phyloP scores from a whole-genome alignment of 768 basidiomycete genomes.

The Auricularia heimuer region DNA sequence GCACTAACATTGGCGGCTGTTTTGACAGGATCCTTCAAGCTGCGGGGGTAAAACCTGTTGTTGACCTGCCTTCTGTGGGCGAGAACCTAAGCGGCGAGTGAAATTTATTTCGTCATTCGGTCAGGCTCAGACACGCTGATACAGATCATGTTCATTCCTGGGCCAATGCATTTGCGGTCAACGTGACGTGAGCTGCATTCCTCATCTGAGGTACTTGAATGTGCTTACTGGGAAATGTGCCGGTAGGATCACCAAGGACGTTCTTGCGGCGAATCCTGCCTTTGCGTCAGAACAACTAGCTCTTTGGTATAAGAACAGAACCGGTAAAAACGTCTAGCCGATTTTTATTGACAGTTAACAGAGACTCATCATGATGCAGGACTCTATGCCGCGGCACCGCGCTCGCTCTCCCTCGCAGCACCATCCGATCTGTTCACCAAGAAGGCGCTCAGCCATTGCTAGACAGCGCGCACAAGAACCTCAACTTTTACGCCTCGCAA shows the following conservation, averaged over 20 bases:
- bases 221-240: neutral
- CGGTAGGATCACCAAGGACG: slow-evolving; percentile 4
- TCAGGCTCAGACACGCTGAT: neutral
- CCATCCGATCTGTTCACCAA: slow-evolving; percentile 5
- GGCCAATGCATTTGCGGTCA: slow-evolving; percentile 7
- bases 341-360: too few species aligned
- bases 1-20: neutral
- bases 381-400: slow-evolving; percentile 6
- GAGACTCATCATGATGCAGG: neutral
- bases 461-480: neutral
- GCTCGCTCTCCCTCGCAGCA: slow-evolving; percentile 7
- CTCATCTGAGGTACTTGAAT: neutral
- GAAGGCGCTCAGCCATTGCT: slow-evolving; percentile 3
- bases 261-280: slow-evolving; percentile 3
- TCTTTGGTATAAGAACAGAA: slow-evolving; percentile 9
- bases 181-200: slow-evolving; percentile 4
- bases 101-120: neutral
- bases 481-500: neutral
- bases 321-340: neutral
- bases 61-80: slow-evolving; percentile 6
- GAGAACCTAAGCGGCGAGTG: slow-evolving; percentile 1
- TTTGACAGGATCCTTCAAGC: neutral
- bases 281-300: slow-evolving; percentile 7
- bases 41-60: slow-evolving; percentile 3
- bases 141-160: slow-evolving; percentile 10